A percentile compares a stretch with the other conserved stretches of the same genome.
Conservation (phyloP, 1,139 yeast species). For the Debaryomycetaceae sp. region DNA sequence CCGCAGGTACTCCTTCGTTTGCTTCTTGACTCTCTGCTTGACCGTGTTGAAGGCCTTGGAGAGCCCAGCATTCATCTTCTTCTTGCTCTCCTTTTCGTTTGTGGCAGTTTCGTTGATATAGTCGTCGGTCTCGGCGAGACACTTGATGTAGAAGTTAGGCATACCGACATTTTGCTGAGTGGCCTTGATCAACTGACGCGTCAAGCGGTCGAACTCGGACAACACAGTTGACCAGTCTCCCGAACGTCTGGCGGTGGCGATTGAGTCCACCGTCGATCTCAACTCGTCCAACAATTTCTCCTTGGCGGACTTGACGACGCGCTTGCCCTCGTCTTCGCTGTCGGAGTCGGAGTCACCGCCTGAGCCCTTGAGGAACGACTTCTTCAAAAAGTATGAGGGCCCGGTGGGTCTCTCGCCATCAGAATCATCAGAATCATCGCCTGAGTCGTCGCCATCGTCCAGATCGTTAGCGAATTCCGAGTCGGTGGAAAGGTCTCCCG, state of each 20-base stretch:
- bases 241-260: constrained; percentile 66
- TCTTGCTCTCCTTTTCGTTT: constrained; percentile 55
- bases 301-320: constrained; percentile 88
- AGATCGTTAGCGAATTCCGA: constrained; percentile 33
- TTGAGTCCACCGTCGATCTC: constrained; percentile 59
- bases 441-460: constrained; percentile 31
- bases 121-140: constrained; percentile 71
- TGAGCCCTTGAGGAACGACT: constrained; percentile 48
- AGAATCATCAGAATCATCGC: constrained; percentile 35
- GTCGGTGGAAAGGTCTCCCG: constrained; percentile 41
- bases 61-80: constrained; percentile 77
- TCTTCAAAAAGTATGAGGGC: constrained; percentile 55
- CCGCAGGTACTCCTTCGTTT: constrained; percentile 60
- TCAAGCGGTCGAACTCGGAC: constrained; percentile 73
- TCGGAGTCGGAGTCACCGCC: constrained; percentile 53
- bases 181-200: constrained; percentile 62
- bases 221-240: constrained; percentile 80
- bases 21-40: constrained; percentile 85
- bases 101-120: constrained; percentile 53
- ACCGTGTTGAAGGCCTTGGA: constrained; percentile 85
- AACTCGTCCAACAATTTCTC: constrained; percentile 90
- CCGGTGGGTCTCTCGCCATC: constrained; percentile 46
- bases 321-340: constrained; percentile 64
- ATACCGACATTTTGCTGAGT: constrained; percentile 69
- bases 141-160: constrained; percentile 69